Evolutionary conservation across 164 flowering plant species (phyloP).

Genomic region (Macadamia integrifolia): DNA sequence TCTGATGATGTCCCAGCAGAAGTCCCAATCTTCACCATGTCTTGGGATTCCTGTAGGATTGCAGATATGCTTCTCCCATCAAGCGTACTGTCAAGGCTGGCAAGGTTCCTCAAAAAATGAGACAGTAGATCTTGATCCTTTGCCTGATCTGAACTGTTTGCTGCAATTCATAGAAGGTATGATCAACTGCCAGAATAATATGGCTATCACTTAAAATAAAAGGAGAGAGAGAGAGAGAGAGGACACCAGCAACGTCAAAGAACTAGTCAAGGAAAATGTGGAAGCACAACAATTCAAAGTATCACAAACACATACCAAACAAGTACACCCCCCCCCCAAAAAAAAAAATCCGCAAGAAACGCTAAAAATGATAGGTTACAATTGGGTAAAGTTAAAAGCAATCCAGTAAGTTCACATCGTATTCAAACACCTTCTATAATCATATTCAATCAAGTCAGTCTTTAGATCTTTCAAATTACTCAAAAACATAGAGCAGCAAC

Average conservation of each 20-base stretch:
- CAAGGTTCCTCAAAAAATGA: slow-evolving; percentile 57
- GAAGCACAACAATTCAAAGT: too few relatives aligned
- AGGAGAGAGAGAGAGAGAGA: background rate
- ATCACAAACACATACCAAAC: too few relatives aligned
- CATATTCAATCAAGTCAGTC: too few relatives aligned
- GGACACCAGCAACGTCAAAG: background rate
- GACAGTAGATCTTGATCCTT: slow-evolving; percentile 57
- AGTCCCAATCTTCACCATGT: slow-evolving; percentile 22
- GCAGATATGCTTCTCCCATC: slow-evolving; percentile 37
- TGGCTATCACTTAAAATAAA: background rate
- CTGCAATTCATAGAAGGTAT: slow-evolving; percentile 28
- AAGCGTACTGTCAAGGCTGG: slow-evolving; percentile 25
- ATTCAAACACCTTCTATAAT: too few relatives aligned
- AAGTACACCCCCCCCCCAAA: too few relatives aligned
- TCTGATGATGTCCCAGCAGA: slow-evolving; percentile 25
- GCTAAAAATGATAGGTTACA: too few relatives aligned
- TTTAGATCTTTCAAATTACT: too few relatives aligned
- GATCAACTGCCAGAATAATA: background rate
- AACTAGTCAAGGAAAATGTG: background rate
- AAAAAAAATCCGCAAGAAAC: too few relatives aligned
- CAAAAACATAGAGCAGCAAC: too few relatives aligned
- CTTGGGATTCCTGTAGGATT: slow-evolving; percentile 31
- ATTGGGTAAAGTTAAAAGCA: too few relatives aligned
- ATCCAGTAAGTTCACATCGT: too few relatives aligned
- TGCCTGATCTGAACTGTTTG: slow-evolving; percentile 36